These are phyloP conservation scores for Tetrapisispora pingtungensis DNA, from an alignment of 805 yeast genomes.

Conservation along the genomic window DNA sequence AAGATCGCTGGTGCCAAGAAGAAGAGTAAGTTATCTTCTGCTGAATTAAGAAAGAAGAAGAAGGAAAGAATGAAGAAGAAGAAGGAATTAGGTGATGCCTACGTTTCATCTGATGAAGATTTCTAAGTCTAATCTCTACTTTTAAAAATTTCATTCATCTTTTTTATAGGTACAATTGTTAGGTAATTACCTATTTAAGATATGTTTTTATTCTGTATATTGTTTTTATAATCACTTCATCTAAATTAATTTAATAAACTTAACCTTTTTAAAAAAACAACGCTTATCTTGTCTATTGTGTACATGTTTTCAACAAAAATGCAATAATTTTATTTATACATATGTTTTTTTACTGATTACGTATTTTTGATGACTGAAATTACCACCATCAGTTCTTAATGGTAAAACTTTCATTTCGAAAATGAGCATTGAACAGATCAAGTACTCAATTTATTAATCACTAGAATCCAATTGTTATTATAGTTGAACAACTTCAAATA, in stretches of 20 bases:
- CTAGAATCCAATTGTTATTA: too few species aligned
- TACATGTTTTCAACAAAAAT: too few species aligned
- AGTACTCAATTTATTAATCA: too few species aligned
- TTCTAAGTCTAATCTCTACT: slow-evolving; percentile 34
- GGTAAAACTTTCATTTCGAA: too few species aligned
- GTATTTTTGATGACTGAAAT: too few species aligned
- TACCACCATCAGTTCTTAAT: too few species aligned
- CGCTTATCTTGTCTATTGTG: too few species aligned
- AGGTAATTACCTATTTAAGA: slow-evolving; percentile 1
- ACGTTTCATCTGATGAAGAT: slow-evolving; percentile 94
- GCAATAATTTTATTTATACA: too few species aligned
- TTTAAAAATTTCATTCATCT: slow-evolving; percentile 6
- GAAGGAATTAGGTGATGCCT: slow-evolving; percentile 99
- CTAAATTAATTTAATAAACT: slow-evolving; percentile 3
- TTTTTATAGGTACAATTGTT: slow-evolving; percentile 1
- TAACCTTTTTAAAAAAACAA: neutral
- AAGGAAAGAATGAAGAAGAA: slow-evolving; percentile 99
- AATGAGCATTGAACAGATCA: too few species aligned
- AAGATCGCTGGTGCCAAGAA: slow-evolving; percentile 93
- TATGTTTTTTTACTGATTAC: too few species aligned
- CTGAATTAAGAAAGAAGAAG: slow-evolving; percentile 99
- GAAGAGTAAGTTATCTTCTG: slow-evolving; percentile 96
- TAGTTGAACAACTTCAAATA: too few species aligned
- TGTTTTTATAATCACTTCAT: slow-evolving; percentile 5
- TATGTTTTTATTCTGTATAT: slow-evolving; percentile 6